A percentile compares a stretch with the other conserved stretches of the same genome.
Conservation (phyloP, 2,329 filamentous ascomycete species). For the Rhynchosporium secalis region DNA sequence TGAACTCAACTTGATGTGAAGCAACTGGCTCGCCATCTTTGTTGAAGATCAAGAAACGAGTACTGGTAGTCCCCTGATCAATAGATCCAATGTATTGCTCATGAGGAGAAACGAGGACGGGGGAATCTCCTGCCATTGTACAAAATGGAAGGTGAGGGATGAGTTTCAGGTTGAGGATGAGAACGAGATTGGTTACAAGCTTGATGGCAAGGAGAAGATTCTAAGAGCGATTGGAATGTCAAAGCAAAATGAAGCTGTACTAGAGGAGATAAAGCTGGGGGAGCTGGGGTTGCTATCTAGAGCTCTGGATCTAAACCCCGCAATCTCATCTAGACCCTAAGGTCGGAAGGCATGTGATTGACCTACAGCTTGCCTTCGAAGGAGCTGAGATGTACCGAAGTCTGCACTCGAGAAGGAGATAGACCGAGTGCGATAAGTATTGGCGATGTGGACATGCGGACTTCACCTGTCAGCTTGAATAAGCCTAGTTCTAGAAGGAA, state of each 20-base stretch:
- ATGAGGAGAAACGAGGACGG: slow-evolving; percentile 22
- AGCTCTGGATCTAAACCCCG: slow-evolving; percentile 16
- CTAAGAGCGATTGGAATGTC: too few relatives aligned
- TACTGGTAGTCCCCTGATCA: slow-evolving; percentile 88
- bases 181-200: too few relatives aligned
- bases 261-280: background rate
- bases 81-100: slow-evolving; percentile 61
- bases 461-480: slow-evolving; percentile 9
- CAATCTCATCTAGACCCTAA: slow-evolving; percentile 13
- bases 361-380: background rate
- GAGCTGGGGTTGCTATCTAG: slow-evolving; percentile 12
- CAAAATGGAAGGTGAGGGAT: background rate
- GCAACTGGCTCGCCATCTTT: slow-evolving; percentile 74
- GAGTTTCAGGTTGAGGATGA: background rate
- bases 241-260: too few relatives aligned
- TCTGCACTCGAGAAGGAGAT: background rate
- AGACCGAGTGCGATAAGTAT: background rate
- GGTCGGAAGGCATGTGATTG: slow-evolving; percentile 18
- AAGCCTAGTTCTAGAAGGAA: background rate
- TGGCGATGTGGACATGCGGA: background rate
- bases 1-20: slow-evolving; percentile 83
- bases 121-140: slow-evolving; percentile 16
- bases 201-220: too few relatives aligned
- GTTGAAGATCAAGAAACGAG: slow-evolving; percentile 89
- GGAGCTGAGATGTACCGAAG: background rate